These are phyloP conservation scores for Lepiota venenata DNA, from an alignment of 768 basidiomycete genomes.

Conservation along the genomic window DNA sequence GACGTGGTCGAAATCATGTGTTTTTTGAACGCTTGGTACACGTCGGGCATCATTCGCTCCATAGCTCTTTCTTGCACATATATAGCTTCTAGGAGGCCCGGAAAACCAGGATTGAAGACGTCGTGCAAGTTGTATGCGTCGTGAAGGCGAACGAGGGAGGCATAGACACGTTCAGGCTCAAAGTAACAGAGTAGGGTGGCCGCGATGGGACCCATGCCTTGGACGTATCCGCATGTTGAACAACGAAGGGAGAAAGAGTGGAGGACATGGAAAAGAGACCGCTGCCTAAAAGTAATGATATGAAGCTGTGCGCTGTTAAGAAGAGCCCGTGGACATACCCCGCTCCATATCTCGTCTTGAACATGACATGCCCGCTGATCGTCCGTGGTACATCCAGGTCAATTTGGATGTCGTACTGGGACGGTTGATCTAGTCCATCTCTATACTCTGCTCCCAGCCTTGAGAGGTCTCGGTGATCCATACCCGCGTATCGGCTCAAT, in stretches of 20 bases:
- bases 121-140: conserved; percentile 84
- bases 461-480: conserved; percentile 41
- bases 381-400: conserved; percentile 97
- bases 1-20: conserved; percentile 91
- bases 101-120: conserved; percentile 92
- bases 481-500: conserved; percentile 52
- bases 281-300: conserved; percentile 55
- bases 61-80: conserved; percentile 92
- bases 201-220: conserved; percentile 98
- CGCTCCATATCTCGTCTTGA: conserved; percentile 91
- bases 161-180: conserved; percentile 85
- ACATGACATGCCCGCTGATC: conserved; percentile 92
- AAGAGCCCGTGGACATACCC: conserved; percentile 61
- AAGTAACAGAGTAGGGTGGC: conserved; percentile 94
- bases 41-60: conserved; percentile 84
- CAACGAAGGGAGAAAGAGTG: conserved; percentile 91
- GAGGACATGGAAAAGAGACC: conserved; percentile 91
- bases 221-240: conserved; percentile 87
- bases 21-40: conserved; percentile 81
- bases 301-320: background rate
- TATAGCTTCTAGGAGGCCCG: conserved; percentile 92
- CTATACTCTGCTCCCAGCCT: conserved; percentile 48
- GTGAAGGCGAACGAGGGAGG: conserved; percentile 83
- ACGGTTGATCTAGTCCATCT: conserved; percentile 72
- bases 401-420: conserved; percentile 92